Conservation (phyloP, 106 monocot species). For the Dendrobium nobile region DNA sequence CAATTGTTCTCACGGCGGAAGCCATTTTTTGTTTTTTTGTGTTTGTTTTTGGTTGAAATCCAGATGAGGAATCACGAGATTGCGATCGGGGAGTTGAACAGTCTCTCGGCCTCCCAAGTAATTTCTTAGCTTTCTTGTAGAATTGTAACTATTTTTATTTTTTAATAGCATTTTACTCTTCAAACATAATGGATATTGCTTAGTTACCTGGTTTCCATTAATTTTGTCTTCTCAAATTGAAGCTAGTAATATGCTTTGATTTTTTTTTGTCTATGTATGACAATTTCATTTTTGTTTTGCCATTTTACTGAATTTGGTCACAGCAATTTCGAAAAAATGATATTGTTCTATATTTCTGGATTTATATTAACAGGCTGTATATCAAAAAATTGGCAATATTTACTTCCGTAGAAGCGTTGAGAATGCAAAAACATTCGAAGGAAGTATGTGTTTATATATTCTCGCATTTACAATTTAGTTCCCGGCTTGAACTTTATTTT, state of each 20-base stretch:
- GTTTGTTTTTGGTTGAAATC: not conserved
- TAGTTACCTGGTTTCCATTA: not conserved
- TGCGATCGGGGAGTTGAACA: constrained; percentile 1
- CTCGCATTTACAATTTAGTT: not conserved
- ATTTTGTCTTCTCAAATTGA: not conserved
- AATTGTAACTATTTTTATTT: not conserved
- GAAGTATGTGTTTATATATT: constrained; percentile 21
- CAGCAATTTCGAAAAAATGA: not conserved
- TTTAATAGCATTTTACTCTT: too few species aligned
- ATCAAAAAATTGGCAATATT: constrained; percentile 39
- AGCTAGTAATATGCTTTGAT: not conserved
- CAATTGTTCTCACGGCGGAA: not conserved
- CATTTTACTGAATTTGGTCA: not conserved
- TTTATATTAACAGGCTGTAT: constrained; percentile 26
- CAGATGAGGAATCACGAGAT: constrained; percentile 14
- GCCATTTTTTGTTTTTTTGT: not conserved
- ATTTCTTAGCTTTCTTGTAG: not conserved
- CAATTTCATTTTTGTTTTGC: not conserved
- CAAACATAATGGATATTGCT: too few species aligned
- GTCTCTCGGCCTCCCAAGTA: constrained; percentile 4
- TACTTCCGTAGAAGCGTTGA: constrained; percentile 37
- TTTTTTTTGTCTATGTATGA: not conserved
- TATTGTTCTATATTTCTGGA: not conserved
- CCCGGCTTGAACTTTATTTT: not conserved
- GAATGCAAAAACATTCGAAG: constrained; percentile 25